Conservation (phyloP, 2,329 filamentous ascomycete species). For the Xylariales sp. region DNA sequence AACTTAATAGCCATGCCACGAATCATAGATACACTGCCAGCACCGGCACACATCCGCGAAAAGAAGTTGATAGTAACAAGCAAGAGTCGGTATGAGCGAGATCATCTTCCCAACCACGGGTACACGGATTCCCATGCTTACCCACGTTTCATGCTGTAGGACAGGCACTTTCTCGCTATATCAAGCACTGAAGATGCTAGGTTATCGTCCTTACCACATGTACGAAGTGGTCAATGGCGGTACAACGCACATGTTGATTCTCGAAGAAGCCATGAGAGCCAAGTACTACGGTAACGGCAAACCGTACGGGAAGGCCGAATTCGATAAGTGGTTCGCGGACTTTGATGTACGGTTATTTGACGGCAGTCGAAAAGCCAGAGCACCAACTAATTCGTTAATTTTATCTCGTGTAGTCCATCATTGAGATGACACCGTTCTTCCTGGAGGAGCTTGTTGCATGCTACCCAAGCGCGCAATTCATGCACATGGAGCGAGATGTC, state of each 20-base stretch:
- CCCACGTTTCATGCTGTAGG: slow-evolving; percentile 2
- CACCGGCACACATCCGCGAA: background rate
- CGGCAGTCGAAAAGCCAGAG: background rate
- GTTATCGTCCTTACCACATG: slow-evolving; percentile 21
- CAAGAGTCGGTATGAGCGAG: background rate
- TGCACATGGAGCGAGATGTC: slow-evolving; percentile 26
- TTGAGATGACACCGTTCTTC: slow-evolving; percentile 23
- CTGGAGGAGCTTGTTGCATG: slow-evolving; percentile 22
- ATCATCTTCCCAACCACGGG: background rate
- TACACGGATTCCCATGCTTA: background rate
- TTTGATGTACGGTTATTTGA: slow-evolving; percentile 15
- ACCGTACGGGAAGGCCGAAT: slow-evolving; percentile 19
- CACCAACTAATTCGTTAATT: too few relatives aligned
- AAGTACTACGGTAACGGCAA: slow-evolving; percentile 17
- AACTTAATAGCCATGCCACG: background rate
- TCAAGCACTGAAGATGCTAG: slow-evolving; percentile 18
- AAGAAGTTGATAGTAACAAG: slow-evolving; percentile 4
- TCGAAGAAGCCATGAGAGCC: slow-evolving; percentile 17
- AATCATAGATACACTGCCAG: background rate
- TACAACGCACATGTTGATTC: slow-evolving; percentile 12
- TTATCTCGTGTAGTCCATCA: too few relatives aligned
- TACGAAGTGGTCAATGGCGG: slow-evolving; percentile 14
- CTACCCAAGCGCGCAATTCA: slow-evolving; percentile 29
- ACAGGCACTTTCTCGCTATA: slow-evolving; percentile 22
- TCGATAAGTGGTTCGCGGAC: slow-evolving; percentile 20